phyloP scores from a whole-genome alignment of 768 basidiomycete species.

The Boletus subparvulus region DNA sequence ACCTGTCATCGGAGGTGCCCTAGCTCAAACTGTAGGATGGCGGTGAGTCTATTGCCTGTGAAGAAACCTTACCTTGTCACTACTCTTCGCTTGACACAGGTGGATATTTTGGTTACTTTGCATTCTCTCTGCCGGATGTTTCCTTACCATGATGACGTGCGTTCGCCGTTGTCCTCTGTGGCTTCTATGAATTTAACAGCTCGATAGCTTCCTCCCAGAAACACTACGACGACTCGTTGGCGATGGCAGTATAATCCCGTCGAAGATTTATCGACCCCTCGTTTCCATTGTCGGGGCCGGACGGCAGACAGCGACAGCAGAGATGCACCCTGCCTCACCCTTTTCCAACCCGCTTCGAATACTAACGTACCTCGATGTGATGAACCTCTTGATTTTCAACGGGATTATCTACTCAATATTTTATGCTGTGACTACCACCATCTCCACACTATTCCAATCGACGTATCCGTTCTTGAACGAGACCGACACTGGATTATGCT shows the following conservation, averaged over 20 bases:
- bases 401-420: slow-evolving; percentile 57
- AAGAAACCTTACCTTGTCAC: neutral
- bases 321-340: slow-evolving; percentile 13
- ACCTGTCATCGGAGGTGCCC: slow-evolving; percentile 50
- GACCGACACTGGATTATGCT: slow-evolving; percentile 69
- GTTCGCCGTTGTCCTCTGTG: neutral
- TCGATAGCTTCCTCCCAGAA: slow-evolving; percentile 24
- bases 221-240: slow-evolving; percentile 24
- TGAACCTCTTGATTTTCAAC: slow-evolving; percentile 46
- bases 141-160: slow-evolving; percentile 12
- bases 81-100: neutral
- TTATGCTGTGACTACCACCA: slow-evolving; percentile 43
- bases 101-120: slow-evolving; percentile 26
- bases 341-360: slow-evolving; percentile 40
- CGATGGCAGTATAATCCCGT: slow-evolving; percentile 30
- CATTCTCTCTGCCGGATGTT: slow-evolving; percentile 16
- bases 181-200: neutral
- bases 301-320: slow-evolving; percentile 9
- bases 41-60: slow-evolving; percentile 38
- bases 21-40: slow-evolving; percentile 63
- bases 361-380: slow-evolving; percentile 38
- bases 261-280: slow-evolving; percentile 28
- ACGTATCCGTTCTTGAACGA: slow-evolving; percentile 50
- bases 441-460: slow-evolving; percentile 50
- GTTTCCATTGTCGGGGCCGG: slow-evolving; percentile 25